Percentiles rank a stretch among this genome's conserved stretches.
Conservation (phyloP, 306 rosid species). For the Quercus variabilis region DNA sequence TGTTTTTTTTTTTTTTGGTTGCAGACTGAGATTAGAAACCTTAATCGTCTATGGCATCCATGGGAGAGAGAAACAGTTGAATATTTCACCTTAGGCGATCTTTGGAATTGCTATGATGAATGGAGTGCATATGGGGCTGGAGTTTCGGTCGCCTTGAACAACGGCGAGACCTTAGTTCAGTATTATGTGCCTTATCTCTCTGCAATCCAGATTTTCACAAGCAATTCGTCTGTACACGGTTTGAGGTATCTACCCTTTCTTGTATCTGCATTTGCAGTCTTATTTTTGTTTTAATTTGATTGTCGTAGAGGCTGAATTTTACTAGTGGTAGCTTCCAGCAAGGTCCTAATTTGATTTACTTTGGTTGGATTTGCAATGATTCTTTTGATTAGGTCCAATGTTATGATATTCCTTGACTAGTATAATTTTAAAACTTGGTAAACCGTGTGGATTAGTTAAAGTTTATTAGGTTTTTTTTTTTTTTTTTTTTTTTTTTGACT, state of each 20-base stretch:
- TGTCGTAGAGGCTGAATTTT: conserved; percentile 5
- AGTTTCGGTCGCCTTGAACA: conserved; percentile 61
- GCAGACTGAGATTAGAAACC: conserved; percentile 73
- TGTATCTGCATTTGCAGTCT: background rate
- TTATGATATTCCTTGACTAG: background rate
- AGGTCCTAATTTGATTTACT: background rate
- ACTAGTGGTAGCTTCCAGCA: background rate
- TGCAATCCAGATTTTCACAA: conserved; percentile 83
- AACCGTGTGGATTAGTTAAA: background rate
- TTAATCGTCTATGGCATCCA: conserved; percentile 85
- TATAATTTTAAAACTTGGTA: background rate
- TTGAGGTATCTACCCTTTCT: conserved; percentile 45
- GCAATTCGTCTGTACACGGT: conserved; percentile 45
- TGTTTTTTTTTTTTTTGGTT: background rate
- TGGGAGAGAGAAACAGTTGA: conserved; percentile 87
- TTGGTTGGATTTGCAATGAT: background rate
- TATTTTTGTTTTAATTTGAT: background rate
- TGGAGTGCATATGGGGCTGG: conserved; percentile 98
- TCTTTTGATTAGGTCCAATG: background rate
- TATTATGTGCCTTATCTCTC: conserved; percentile 98
- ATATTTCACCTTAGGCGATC: conserved; percentile 72
- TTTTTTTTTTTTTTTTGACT: background rate
- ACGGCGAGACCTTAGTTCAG: conserved; percentile 81
- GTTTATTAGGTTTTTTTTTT: background rate
- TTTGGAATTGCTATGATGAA: conserved; percentile 84